Conservation (phyloP, 2,329 filamentous ascomycete genomes). For the Pseudogymnoascus sp. region DNA sequence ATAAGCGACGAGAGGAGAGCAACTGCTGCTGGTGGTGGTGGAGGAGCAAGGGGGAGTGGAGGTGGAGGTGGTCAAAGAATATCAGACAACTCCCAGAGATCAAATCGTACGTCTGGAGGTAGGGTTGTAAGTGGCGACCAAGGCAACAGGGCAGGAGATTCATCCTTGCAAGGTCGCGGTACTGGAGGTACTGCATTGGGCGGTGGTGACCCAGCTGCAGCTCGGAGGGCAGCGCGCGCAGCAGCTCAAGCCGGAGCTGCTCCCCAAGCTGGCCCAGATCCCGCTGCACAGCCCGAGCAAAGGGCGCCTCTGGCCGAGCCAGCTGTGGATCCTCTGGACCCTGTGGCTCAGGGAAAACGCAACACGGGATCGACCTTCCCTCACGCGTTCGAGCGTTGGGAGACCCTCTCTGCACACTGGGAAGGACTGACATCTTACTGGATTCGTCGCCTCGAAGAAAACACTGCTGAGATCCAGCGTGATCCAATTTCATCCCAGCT, state of each 20-base stretch:
- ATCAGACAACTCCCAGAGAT: constrained; percentile 26
- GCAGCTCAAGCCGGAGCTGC: neutral
- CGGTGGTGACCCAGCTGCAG: constrained; percentile 17
- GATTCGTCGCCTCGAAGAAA: constrained; percentile 87
- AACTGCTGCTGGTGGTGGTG: constrained; percentile 42
- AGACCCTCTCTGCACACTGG: constrained; percentile 94
- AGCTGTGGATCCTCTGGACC: neutral
- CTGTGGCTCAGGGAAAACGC: constrained; percentile 10
- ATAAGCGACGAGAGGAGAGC: constrained; percentile 51
- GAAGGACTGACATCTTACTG: constrained; percentile 95
- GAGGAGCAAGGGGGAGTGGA: constrained; percentile 18
- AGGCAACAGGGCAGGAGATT: constrained; percentile 14
- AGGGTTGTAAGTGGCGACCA: constrained; percentile 14
- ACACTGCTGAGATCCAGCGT: constrained; percentile 72
- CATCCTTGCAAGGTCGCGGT: constrained; percentile 22
- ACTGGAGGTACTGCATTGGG: constrained; percentile 21
- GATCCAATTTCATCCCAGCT: constrained; percentile 82
- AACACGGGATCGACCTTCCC: constrained; percentile 52
- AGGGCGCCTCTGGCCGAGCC: neutral
- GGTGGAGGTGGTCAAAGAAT: constrained; percentile 20
- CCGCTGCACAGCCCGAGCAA: neutral
- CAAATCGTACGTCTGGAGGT: constrained; percentile 21
- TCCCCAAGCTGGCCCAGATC: neutral
- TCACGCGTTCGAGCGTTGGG: constrained; percentile 96
- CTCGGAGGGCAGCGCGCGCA: neutral